A percentile compares a stretch with the other conserved stretches of the same genome.
phyloP scores from a whole-genome alignment of 495 filamentous ascomycete genomes.

The Chaetomium fimeti region DNA sequence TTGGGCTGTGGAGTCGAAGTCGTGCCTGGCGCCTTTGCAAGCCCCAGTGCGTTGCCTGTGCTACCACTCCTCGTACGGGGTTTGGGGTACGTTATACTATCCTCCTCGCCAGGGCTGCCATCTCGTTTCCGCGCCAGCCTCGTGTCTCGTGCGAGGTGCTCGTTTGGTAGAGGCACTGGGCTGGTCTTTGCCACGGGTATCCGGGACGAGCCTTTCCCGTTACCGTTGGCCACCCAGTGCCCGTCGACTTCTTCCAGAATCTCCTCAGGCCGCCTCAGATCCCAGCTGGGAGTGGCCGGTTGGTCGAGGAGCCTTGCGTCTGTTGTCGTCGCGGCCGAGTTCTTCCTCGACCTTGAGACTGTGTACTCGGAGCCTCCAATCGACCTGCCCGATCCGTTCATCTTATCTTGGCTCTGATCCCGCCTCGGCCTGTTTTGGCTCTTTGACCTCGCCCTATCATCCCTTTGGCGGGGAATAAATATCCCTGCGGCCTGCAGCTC shows the following conservation, averaged over 20 bases:
- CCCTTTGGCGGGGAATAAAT: slow-evolving; percentile 61
- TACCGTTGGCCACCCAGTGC: slow-evolving; percentile 41
- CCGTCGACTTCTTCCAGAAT: slow-evolving; percentile 63
- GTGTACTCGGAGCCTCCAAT: slow-evolving; percentile 29
- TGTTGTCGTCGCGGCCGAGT: slow-evolving; percentile 40
- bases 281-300: slow-evolving; percentile 50
- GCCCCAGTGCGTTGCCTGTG: slow-evolving; percentile 53
- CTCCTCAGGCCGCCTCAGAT: slow-evolving; percentile 78
- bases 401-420: slow-evolving; percentile 35
- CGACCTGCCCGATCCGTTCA: slow-evolving; percentile 31
- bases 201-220: slow-evolving; percentile 56
- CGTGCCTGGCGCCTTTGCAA: slow-evolving; percentile 50
- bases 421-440: slow-evolving; percentile 55
- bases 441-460: slow-evolving; percentile 37
- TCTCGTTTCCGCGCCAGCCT: slow-evolving; percentile 62
- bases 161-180: slow-evolving; percentile 68
- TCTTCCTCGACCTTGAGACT: slow-evolving; percentile 47
- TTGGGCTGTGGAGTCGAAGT: slow-evolving; percentile 43
- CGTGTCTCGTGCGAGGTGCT: slow-evolving; percentile 69
- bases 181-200: slow-evolving; percentile 82
- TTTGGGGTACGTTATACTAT: slow-evolving; percentile 54
- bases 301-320: slow-evolving; percentile 36
- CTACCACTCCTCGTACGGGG: slow-evolving; percentile 72
- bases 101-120: slow-evolving; percentile 60
- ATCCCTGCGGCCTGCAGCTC: slow-evolving; percentile 88